Evolutionary conservation across 306 rosid species (phyloP).

Genomic region (Cicer cuneatum): DNA sequence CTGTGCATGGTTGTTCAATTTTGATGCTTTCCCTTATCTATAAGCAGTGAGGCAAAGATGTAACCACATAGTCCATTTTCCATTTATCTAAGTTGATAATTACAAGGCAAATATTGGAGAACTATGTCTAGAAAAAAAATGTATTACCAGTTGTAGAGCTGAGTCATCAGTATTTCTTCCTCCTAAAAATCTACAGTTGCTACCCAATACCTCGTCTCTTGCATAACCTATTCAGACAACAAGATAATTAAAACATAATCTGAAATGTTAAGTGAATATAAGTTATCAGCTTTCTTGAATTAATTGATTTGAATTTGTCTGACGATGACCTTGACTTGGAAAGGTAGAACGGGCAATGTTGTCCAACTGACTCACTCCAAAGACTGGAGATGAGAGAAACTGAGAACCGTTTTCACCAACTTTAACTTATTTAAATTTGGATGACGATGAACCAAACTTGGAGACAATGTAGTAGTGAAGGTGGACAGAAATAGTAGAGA

Average conservation of each 20-base stretch:
- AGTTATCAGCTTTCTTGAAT: background rate
- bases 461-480: too few relatives aligned
- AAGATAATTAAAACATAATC: slow-evolving; percentile 23
- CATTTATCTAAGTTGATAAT: slow-evolving; percentile 34
- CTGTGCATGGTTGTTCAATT: slow-evolving; percentile 78
- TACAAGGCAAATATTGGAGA: slow-evolving; percentile 15
- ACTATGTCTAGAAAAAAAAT: background rate
- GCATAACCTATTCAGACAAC: slow-evolving; percentile 67
- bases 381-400: too few relatives aligned
- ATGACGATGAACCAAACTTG: too few relatives aligned
- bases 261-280: background rate
- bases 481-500: too few relatives aligned
- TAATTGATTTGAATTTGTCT: too few relatives aligned
- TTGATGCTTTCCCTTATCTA: slow-evolving; percentile 85
- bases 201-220: slow-evolving; percentile 81
- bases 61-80: slow-evolving; percentile 31
- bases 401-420: too few relatives aligned
- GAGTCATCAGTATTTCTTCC: slow-evolving; percentile 72
- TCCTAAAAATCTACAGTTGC: slow-evolving; percentile 84
- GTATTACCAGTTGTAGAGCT: slow-evolving; percentile 61
- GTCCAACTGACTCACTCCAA: too few relatives aligned
- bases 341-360: too few relatives aligned
- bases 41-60: slow-evolving; percentile 41
- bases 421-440: too few relatives aligned
- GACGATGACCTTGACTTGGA: too few relatives aligned